Evolutionary conservation across 148 eudicot species (phyloP), one percentile per base, ranked within the genome.

Genomic region (Linanthus parryae): DNA sequence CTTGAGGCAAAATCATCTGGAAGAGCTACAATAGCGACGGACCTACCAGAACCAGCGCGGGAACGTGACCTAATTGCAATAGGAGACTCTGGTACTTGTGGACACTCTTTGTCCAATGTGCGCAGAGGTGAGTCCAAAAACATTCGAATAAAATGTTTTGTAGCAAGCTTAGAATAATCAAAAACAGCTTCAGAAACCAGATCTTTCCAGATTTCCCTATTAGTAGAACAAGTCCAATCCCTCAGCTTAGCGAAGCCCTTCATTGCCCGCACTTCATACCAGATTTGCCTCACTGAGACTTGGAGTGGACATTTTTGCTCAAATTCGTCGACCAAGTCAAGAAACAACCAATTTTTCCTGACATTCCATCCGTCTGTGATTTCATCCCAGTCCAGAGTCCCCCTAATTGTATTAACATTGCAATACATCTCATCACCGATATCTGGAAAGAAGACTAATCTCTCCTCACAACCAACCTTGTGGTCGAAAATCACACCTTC

Each of bases 401-500:
- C 27, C 41, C 99, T 63, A 44, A 88, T 34, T 4, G 22, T 10
- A 29, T 57, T 40, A 14, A 73, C 36, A 30, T 25, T 19, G 8
- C 52, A 29, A 13, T 7, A 36, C 49, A 77, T 37, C 57, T 75
- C 80, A 67, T 88, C 99, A 11, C 95, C 99, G 50, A 75, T 23
- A 64, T 94, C 99, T 2, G 99, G 99, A 48, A 94, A 94, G 73
- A 94, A 88, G 46, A 94, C 56, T 14, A 52, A 67, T 41, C 96
- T 60, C 10, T 44, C 29, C 5, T 65, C 58, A 14, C 71, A 72
- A 33, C 72, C 59, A 24, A 57, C 70, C 28, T 82, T 59, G 26
- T 52, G 52, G 53, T 80, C 92, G 46, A 84, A 82, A 47, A 94
- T 59, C 50, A 94, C 96, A 47, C 99, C 99, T 80, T 94, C 99